Conservation (phyloP, 148 eudicot species). For the Silene latifolia region DNA sequence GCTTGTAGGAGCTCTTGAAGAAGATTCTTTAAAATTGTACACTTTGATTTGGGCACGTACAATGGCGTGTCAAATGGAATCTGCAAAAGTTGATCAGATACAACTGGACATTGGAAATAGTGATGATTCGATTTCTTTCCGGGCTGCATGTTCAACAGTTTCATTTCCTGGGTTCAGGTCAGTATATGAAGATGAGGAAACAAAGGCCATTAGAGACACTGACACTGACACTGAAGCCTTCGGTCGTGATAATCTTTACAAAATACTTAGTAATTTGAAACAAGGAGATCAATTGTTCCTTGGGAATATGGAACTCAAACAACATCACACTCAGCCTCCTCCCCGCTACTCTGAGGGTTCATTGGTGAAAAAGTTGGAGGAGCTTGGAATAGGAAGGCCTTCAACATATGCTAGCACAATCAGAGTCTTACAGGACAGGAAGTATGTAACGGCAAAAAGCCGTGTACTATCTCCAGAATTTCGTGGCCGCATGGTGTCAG, state of each 20-base stretch:
- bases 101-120: conserved; percentile 68
- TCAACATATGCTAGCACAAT: conserved; percentile 89
- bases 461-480: conserved; percentile 74
- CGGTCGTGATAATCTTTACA: conserved; percentile 41
- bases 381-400: conserved; percentile 97
- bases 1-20: conserved; percentile 64
- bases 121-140: conserved; percentile 50
- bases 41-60: conserved; percentile 92
- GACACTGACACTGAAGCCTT: conserved; percentile 38
- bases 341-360: conserved; percentile 82
- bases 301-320: conserved; percentile 55
- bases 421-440: conserved; percentile 84
- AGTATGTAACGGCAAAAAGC: conserved; percentile 65
- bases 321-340: conserved; percentile 82
- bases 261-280: conserved; percentile 48
- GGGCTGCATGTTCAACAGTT: conserved; percentile 61
- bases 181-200: conserved; percentile 67
- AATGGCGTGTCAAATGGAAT: conserved; percentile 92
- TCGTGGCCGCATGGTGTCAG: conserved; percentile 98
- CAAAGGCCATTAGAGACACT: conserved; percentile 36
- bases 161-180: conserved; percentile 73
- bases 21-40: conserved; percentile 72
- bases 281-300: conserved; percentile 47
- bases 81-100: conserved; percentile 56
- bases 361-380: conserved; percentile 84